phyloP scores from a whole-genome alignment of 345 rosid species.

The Litchi chinensis region DNA sequence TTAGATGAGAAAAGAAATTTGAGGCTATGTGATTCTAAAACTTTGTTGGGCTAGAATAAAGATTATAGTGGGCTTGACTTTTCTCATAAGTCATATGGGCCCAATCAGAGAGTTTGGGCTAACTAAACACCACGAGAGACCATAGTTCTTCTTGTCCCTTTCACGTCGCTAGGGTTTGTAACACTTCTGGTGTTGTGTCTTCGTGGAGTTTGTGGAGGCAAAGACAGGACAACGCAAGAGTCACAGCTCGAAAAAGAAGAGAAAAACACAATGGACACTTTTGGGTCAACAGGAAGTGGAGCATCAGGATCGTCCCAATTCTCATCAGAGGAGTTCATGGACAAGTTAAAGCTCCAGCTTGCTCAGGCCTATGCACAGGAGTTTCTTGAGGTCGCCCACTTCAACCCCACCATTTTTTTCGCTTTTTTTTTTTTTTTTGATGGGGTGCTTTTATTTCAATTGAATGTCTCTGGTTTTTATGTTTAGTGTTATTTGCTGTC shows the following conservation, averaged over 20 bases:
- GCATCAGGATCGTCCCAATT: slow-evolving; percentile 45
- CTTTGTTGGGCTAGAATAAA: no score
- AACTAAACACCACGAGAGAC: no score
- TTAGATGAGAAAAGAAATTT: no score
- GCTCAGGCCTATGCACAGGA: slow-evolving; percentile 85
- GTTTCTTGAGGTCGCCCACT: slow-evolving; percentile 59
- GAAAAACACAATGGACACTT: slow-evolving; percentile 59
- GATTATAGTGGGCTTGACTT: no score
- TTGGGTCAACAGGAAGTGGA: slow-evolving; percentile 51
- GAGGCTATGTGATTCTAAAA: no score
- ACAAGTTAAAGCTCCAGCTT: slow-evolving; percentile 66
- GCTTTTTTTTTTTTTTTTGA: neutral
- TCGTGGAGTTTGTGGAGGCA: neutral
- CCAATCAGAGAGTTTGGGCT: no score
- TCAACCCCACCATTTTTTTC: neutral
- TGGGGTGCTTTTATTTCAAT: neutral
- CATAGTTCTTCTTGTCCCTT: no score
- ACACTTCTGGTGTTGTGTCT: neutral
- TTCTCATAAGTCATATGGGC: no score
- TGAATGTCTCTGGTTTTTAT: neutral
- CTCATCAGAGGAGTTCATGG: slow-evolving; percentile 61
- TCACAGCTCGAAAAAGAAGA: neutral
- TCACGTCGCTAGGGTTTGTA: neutral
- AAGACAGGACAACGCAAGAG: neutral
- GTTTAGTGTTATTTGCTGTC: neutral